A percentile compares a stretch with the other conserved stretches of the same genome.
phyloP scores from a whole-genome alignment of 2,329 filamentous ascomycete genomes.

The Alternaria longipes region DNA sequence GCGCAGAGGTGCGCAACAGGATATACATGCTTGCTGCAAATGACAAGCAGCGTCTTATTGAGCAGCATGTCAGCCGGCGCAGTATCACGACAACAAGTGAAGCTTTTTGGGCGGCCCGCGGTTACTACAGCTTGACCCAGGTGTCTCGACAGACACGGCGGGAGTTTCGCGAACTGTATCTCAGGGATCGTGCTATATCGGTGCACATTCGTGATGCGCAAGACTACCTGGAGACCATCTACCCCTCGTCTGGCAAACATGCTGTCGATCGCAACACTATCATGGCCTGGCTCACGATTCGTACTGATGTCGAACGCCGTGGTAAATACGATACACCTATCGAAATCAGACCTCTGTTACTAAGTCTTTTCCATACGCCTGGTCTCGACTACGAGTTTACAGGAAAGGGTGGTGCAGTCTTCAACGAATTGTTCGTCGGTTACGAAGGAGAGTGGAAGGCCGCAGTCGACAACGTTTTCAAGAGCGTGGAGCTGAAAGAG shows the following conservation, averaged over 20 bases:
- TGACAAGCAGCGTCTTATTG: slow-evolving; percentile 15
- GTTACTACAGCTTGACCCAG: slow-evolving; percentile 20
- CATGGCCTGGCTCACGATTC: slow-evolving; percentile 17
- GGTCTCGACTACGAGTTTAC: slow-evolving; percentile 19
- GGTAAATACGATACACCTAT: slow-evolving; percentile 20
- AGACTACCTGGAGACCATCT: slow-evolving; percentile 15
- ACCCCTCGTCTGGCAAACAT: slow-evolving; percentile 5
- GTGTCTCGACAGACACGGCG: slow-evolving; percentile 16
- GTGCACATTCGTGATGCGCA: slow-evolving; percentile 22
- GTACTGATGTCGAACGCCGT: slow-evolving; percentile 18
- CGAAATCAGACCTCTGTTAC: slow-evolving; percentile 16
- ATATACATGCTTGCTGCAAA: slow-evolving; percentile 16
- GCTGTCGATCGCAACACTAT: slow-evolving; percentile 12
- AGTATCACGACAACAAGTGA: slow-evolving; percentile 7
- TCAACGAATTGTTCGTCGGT: slow-evolving; percentile 20
- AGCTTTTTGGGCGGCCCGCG: slow-evolving; percentile 13
- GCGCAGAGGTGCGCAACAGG: slow-evolving; percentile 20
- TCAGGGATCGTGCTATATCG: slow-evolving; percentile 16
- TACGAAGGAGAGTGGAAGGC: slow-evolving; percentile 15
- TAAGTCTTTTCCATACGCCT: slow-evolving; percentile 12
- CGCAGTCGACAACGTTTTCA: slow-evolving; percentile 14
- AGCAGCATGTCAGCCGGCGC: slow-evolving; percentile 19
- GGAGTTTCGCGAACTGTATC: slow-evolving; percentile 17
- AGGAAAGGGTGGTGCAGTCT: slow-evolving; percentile 15
- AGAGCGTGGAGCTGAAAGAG: slow-evolving; percentile 21